These are phyloP conservation scores for Euphorbia schlechtendalii DNA, from an alignment of 441 rosid species.

Conservation along the genomic window DNA sequence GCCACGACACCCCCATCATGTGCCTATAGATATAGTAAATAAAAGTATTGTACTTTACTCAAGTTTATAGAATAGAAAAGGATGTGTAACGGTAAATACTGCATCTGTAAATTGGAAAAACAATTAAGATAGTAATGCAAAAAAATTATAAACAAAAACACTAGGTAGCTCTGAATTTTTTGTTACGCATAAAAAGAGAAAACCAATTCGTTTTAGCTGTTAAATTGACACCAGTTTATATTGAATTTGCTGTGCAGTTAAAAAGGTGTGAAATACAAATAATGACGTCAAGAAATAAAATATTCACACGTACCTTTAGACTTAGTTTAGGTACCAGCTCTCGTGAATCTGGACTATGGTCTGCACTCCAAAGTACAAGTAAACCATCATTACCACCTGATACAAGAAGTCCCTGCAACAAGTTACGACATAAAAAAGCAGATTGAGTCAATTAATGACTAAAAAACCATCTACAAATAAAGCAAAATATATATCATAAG, in stretches of 20 bases:
- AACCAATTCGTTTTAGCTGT: background rate
- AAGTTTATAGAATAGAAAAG: background rate
- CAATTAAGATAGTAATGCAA: background rate
- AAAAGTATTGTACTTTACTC: conserved; percentile 12
- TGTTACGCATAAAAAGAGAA: background rate
- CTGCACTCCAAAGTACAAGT: conserved; percentile 94
- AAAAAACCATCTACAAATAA: background rate
- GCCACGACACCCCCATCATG: conserved; percentile 98
- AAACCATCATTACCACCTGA: conserved; percentile 96
- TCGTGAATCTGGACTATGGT: conserved; percentile 87
- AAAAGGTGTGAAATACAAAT: background rate
- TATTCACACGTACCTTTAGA: conserved; percentile 43
- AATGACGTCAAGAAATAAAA: background rate
- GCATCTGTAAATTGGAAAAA: conserved; percentile 4
- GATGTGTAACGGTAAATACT: background rate
- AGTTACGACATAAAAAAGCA: conserved; percentile 11
- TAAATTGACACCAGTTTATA: background rate
- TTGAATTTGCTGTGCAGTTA: background rate
- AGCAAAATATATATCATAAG: background rate
- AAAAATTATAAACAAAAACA: conserved; percentile 2
- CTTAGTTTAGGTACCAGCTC: conserved; percentile 98
- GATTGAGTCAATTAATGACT: conserved; percentile 3
- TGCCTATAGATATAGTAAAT: conserved; percentile 46
- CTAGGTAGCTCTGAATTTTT: background rate
- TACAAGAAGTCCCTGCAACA: conserved; percentile 85